Evolutionary conservation across 306 rosid genomes (phyloP).

Genomic region (Elaeagnus macrophylla): DNA sequence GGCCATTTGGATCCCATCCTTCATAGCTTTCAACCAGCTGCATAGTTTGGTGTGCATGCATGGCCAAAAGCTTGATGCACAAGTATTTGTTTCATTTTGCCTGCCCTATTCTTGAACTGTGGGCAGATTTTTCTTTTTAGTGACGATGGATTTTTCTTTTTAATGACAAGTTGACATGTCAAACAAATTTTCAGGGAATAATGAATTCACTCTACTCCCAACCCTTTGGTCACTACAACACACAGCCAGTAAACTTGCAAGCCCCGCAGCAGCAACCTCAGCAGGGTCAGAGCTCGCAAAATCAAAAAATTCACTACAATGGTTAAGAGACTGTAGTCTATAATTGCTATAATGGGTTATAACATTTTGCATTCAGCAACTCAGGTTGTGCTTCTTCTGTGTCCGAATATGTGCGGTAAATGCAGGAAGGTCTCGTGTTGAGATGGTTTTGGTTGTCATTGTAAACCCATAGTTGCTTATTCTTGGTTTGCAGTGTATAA

Average conservation of each 20-base stretch:
- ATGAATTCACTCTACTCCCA: constrained; percentile 93
- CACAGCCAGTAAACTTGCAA: constrained; percentile 80
- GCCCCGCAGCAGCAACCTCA: constrained; percentile 76
- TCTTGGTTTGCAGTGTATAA: constrained; percentile 26
- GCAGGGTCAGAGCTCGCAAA: constrained; percentile 78
- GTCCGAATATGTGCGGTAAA: constrained; percentile 50
- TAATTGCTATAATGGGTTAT: constrained; percentile 79
- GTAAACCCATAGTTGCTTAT: neutral
- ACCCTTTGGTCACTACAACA: constrained; percentile 91
- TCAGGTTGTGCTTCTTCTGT: constrained; percentile 74
- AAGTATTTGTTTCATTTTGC: no score
- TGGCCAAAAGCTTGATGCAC: no score
- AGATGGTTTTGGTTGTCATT: no score
- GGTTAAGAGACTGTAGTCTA: constrained; percentile 52
- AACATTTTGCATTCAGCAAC: constrained; percentile 73
- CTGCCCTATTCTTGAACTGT: no score
- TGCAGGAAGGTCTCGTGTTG: constrained; percentile 24
- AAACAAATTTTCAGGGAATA: constrained; percentile 41
- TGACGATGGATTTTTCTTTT: no score
- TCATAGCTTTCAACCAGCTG: no score
- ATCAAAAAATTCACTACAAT: constrained; percentile 80
- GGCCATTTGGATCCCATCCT: no score
- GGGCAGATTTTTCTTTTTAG: no score
- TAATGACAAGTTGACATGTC: no score
- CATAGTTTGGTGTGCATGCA: no score